Percentiles rank a stretch among this genome's conserved stretches.
These are phyloP conservation scores for Capsella bursapastoris DNA, from an alignment of 345 rosid species.

Conservation along the genomic window DNA sequence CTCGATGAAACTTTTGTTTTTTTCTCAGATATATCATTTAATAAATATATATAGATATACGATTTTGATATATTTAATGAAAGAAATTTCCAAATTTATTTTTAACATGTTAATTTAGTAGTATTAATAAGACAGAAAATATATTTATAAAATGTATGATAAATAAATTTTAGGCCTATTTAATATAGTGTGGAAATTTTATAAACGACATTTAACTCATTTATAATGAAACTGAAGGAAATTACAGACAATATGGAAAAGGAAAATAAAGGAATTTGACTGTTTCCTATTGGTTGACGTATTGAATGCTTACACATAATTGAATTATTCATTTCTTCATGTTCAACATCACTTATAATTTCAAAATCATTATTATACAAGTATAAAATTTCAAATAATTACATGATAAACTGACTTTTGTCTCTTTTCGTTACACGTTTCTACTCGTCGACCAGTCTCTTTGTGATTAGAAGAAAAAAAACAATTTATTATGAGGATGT, in stretches of 20 bases:
- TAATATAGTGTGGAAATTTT: too few relatives aligned
- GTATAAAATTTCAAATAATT: background rate
- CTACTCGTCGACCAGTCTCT: conserved; percentile 29
- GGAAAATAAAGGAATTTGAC: background rate
- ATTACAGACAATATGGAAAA: background rate
- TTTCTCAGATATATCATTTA: too few relatives aligned
- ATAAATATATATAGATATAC: too few relatives aligned
- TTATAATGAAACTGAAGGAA: background rate
- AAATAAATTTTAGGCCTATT: too few relatives aligned
- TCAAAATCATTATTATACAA: background rate
- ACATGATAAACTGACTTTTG: conserved; percentile 20
- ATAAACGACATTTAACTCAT: too few relatives aligned
- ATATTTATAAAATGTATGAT: too few relatives aligned
- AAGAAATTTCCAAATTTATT: too few relatives aligned
- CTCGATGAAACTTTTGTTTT: too few relatives aligned
- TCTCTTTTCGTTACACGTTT: conserved; percentile 35
- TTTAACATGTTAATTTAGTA: too few relatives aligned
- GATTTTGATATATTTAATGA: too few relatives aligned
- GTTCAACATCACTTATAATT: background rate
- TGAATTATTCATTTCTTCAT: conserved; percentile 10
- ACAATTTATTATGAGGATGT: background rate
- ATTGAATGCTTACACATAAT: conserved; percentile 4
- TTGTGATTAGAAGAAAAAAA: conserved; percentile 22
- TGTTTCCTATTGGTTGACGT: conserved; percentile 8
- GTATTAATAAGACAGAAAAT: too few relatives aligned